Conservation (phyloP, 176 grass and related monocot species). For the Oryza coarctata region DNA sequence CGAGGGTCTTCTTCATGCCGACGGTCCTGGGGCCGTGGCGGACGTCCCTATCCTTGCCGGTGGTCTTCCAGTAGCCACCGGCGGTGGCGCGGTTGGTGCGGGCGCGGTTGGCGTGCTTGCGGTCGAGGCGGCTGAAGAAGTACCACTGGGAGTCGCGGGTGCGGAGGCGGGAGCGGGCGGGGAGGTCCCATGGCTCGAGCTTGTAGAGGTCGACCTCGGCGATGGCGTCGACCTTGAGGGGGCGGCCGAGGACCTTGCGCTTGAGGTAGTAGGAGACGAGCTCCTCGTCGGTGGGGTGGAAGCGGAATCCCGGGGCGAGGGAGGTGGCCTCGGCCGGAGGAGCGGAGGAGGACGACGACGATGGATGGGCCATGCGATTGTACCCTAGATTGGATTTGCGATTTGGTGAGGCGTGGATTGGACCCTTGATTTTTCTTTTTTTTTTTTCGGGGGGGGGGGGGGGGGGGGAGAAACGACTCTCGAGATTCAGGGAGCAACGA, state of each 20-base stretch:
- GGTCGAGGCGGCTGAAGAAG: slow-evolving; percentile 94
- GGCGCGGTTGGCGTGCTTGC: slow-evolving; percentile 84
- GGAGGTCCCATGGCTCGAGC: slow-evolving; percentile 89
- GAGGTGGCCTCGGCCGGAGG: slow-evolving; percentile 43
- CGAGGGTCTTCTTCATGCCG: slow-evolving; percentile 98
- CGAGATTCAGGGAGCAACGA: no score
- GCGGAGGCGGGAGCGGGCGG: slow-evolving; percentile 61
- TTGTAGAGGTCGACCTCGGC: slow-evolving; percentile 90
- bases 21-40: slow-evolving; percentile 49
- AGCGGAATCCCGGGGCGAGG: slow-evolving; percentile 71
- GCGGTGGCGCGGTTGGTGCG: slow-evolving; percentile 81
- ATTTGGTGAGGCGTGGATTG: neutral
- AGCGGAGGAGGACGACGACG: slow-evolving; percentile 37
- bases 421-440: neutral
- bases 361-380: slow-evolving; percentile 47
- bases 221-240: slow-evolving; percentile 81
- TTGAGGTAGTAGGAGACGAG: slow-evolving; percentile 92
- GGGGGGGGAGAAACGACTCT: no score
- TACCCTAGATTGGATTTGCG: neutral
- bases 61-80: slow-evolving; percentile 95
- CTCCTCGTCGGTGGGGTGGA: slow-evolving; percentile 83
- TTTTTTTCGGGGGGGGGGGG: no score
- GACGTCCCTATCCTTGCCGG: slow-evolving; percentile 86
- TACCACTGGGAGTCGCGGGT: slow-evolving; percentile 95
- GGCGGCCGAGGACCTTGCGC: slow-evolving; percentile 65